phyloP scores from a whole-genome alignment of 257 asterid genomes.

The Nicotiana obtusifolia region DNA sequence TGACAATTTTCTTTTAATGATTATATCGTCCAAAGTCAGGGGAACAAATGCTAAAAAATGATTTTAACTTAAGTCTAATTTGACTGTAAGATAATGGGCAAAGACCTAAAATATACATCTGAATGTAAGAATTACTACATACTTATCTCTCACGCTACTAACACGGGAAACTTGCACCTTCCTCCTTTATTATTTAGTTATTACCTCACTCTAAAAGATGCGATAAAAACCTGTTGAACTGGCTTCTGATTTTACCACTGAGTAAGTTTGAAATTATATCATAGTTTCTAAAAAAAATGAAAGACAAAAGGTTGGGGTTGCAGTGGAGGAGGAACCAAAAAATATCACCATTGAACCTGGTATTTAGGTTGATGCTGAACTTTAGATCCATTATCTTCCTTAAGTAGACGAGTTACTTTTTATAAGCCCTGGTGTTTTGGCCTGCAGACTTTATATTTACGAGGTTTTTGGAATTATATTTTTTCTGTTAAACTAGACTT shows the following conservation, averaged over 20 bases:
- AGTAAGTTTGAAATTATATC: neutral
- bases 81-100: neutral
- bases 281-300: neutral
- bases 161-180: neutral
- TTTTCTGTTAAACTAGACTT: no score
- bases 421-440: no score
- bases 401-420: no score
- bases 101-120: neutral
- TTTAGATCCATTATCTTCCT: no score
- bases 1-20: no score
- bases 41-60: neutral
- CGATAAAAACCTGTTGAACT: neutral
- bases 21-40: neutral
- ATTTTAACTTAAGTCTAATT: neutral
- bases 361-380: no score
- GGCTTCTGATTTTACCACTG: neutral
- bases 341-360: no score
- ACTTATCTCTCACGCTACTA: neutral
- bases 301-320: neutral
- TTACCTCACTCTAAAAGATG: neutral
- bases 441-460: no score
- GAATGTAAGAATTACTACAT: neutral
- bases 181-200: neutral
- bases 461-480: no score
- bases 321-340: neutral